phyloP scores from a whole-genome alignment of 2,329 filamentous ascomycete species.

The Epichloe sylvatica region DNA sequence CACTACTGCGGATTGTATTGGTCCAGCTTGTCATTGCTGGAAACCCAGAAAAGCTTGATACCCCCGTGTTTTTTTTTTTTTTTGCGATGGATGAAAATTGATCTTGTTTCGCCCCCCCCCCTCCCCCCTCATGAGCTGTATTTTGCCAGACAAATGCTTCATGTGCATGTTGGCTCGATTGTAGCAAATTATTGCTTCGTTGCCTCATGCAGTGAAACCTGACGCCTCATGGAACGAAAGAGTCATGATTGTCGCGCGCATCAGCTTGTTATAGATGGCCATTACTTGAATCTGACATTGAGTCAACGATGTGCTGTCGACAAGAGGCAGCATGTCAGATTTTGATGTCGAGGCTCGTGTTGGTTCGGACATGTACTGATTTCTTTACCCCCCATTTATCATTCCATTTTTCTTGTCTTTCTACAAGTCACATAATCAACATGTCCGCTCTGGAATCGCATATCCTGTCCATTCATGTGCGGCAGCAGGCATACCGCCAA shows the following conservation, averaged over 20 bases:
- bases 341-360: background rate
- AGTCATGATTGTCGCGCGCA: background rate
- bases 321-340: background rate
- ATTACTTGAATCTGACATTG: background rate
- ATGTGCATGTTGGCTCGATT: background rate
- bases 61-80: slow-evolving; percentile 16
- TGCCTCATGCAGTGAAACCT: background rate
- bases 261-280: background rate
- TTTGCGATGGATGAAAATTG: background rate
- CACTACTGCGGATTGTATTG: background rate
- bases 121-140: background rate
- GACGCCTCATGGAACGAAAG: background rate
- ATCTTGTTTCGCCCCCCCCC: background rate
- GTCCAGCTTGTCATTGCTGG: slow-evolving; percentile 8
- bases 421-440: background rate
- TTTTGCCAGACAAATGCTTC: background rate
- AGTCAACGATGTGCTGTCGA: background rate
- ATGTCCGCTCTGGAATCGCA: background rate
- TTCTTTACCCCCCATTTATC: background rate
- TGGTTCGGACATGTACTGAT: background rate
- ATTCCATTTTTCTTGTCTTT: background rate
- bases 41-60: slow-evolving; percentile 20
- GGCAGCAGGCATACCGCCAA: background rate
- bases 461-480: background rate
- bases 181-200: background rate